Base-by-base conservation (phyloP, 306 rosid species). In the Macrotyloma uniflorum region DNA sequence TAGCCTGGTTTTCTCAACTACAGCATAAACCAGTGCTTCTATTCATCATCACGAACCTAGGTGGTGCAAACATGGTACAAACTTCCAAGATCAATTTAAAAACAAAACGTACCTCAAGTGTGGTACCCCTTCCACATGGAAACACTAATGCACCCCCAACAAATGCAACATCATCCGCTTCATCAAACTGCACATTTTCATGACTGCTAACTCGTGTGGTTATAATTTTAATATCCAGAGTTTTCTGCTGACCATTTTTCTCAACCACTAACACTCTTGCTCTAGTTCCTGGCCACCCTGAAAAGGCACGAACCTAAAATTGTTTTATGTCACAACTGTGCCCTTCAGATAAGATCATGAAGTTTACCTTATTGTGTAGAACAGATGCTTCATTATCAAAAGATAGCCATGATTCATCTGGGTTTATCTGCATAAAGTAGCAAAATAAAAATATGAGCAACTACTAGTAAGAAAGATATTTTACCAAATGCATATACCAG, bases 201-300 rank as follows among this genome's bases (percentile, higher is more conserved):
- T 67, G 82, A 71, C 50, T 68, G 79, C 84, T 1, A 80, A 89
- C 90, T 88, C 90, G 88, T 4, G 97, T 90, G 53, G 91, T 89
- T 72, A 94, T 86, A 79, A 94, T 75, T 88, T 94, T 94, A 47
- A 94, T 84, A 79, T 90, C 97, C 79, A 89, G 36, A 50, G 86
- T 84, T 67, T 87, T 83, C 67, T 36, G 38, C 14, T 85, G 81
- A 50, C 91, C 89, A 66, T 75, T 85, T 81, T 84, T 86, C 70
- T 86, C 90, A 73, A 77, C 72, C 18, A 79, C 76, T 64, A 79
- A 81, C 71, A 92, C 76, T 87, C 90, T 90, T 26, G 97, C 92
- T 73, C 88, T 87, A 70, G 97, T 89, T 87, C 98, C 97, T 33
- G 97, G 98, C 97, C 98, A 92, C 54, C 98, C 98, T 92, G 97